Conservation (phyloP, 805 yeast genomes). For the Nakazawaea holstii region DNA sequence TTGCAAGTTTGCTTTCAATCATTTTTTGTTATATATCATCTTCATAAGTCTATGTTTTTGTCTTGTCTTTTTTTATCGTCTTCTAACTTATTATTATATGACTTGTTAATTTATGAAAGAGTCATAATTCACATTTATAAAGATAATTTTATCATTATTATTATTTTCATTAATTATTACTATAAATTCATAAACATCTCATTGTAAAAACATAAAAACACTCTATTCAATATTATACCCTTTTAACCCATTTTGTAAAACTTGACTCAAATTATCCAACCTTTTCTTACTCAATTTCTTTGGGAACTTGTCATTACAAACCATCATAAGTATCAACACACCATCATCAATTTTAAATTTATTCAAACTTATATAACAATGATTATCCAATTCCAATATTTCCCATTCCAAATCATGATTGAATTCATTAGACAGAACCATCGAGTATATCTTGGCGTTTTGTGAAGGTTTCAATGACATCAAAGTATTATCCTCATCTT, state of each 20-base stretch:
- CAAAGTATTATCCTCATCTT: neutral
- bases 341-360: constrained; percentile 13
- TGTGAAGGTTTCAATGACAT: constrained; percentile 14
- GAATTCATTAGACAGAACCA: constrained; percentile 24
- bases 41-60: too few relatives aligned
- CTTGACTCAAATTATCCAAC: constrained; percentile 13
- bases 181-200: neutral
- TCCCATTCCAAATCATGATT: constrained; percentile 18
- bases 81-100: too few relatives aligned
- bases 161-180: neutral
- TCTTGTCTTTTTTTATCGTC: too few relatives aligned
- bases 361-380: constrained; percentile 16
- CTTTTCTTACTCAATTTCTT: constrained; percentile 23
- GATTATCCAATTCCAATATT: constrained; percentile 19
- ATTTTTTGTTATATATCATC: too few relatives aligned
- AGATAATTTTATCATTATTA: neutral
- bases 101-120: too few relatives aligned
- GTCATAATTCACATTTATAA: too few relatives aligned
- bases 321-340: constrained; percentile 20
- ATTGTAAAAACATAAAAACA: constrained; percentile 9
- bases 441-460: constrained; percentile 23
- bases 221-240: neutral
- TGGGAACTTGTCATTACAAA: constrained; percentile 23
- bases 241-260: constrained; percentile 6
- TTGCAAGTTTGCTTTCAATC: too few relatives aligned